Conservation (phyloP, 2,329 filamentous ascomycete species). For the Phoma sp. region DNA sequence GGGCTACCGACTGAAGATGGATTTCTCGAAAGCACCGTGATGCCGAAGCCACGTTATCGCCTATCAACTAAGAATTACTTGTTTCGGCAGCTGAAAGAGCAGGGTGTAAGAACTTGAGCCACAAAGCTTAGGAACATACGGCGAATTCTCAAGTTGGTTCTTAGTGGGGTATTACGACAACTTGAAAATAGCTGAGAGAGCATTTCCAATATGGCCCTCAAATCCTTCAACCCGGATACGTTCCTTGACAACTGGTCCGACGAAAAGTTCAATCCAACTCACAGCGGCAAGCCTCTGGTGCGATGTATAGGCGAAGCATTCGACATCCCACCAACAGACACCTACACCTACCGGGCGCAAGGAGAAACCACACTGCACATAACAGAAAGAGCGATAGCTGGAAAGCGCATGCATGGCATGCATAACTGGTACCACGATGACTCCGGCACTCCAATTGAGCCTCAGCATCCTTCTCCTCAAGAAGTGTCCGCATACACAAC, state of each 20-base stretch:
- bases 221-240: conserved; percentile 54
- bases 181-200: neutral
- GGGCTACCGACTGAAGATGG: conserved; percentile 2
- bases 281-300: conserved; percentile 46
- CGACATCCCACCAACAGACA: conserved; percentile 53
- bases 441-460: conserved; percentile 43
- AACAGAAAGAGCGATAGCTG: conserved; percentile 58
- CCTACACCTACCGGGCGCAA: conserved; percentile 60
- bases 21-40: conserved; percentile 7
- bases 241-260: conserved; percentile 56
- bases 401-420: conserved; percentile 55
- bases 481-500: conserved; percentile 73
- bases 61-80: conserved; percentile 1
- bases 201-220: conserved; percentile 29
- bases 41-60: conserved; percentile 7
- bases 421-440: conserved; percentile 61
- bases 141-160: neutral
- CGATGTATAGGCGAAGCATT: conserved; percentile 58
- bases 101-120: neutral
- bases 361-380: conserved; percentile 60
- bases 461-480: conserved; percentile 36
- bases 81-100: conserved; percentile 4
- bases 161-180: conserved; percentile 2
- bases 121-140: neutral
- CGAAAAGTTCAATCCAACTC: conserved; percentile 39